A percentile compares a stretch with the other conserved stretches of the same genome.
phyloP scores from a whole-genome alignment of 139 green algal genomes.

The Edaphochlamys debaryana region DNA sequence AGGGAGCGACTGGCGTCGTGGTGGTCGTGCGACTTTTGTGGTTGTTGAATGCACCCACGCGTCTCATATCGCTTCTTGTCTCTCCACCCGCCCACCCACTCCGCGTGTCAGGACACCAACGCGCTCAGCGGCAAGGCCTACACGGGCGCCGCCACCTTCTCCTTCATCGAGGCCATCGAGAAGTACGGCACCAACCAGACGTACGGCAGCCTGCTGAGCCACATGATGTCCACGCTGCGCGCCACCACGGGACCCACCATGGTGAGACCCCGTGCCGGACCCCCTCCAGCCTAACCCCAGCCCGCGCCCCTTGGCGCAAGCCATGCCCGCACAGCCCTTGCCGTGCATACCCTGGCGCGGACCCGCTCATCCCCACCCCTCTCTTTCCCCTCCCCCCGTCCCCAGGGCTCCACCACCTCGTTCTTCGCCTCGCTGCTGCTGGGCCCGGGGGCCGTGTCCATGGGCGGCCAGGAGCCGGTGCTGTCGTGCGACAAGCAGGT shows the following conservation, averaged over 20 bases:
- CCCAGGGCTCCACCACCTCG: not conserved
- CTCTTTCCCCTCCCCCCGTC: too few relatives aligned
- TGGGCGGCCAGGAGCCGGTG: conserved; percentile 63
- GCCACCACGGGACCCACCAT: conserved; percentile 6
- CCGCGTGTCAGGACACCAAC: conserved; percentile 71
- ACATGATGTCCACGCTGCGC: conserved; percentile 57
- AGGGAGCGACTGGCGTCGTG: too few relatives aligned
- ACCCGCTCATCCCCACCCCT: too few relatives aligned
- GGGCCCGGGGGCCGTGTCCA: not conserved
- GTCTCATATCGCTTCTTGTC: too few relatives aligned
- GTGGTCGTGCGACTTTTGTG: too few relatives aligned
- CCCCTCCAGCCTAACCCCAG: too few relatives aligned
- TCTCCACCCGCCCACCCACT: too few relatives aligned
- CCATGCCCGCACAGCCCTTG: too few relatives aligned
- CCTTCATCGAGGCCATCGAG: conserved; percentile 82
- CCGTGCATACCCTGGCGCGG: too few relatives aligned
- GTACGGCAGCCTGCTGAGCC: conserved; percentile 49
- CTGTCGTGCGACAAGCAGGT: conserved; percentile 62
- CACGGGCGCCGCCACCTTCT: conserved; percentile 84
- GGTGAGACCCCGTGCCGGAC: too few relatives aligned
- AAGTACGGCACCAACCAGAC: conserved; percentile 31
- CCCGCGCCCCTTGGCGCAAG: too few relatives aligned
- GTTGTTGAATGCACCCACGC: too few relatives aligned
- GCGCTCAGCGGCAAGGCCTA: conserved; percentile 60
- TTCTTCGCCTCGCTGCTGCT: conserved; percentile 48